phyloP scores from a whole-genome alignment of 768 basidiomycete genomes.

The Leccinum longicurvipes region DNA sequence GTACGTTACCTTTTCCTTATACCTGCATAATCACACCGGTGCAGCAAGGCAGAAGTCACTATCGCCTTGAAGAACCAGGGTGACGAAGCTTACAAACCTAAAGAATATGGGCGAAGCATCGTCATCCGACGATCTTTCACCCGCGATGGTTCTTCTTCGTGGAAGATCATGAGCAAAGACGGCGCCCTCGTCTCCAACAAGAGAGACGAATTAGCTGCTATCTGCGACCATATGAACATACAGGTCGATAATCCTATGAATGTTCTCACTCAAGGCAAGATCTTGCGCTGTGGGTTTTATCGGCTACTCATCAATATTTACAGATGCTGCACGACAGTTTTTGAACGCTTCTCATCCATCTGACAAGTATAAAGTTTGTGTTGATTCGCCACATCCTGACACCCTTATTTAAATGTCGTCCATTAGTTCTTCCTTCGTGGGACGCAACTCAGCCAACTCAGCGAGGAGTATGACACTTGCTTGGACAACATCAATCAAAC shows the following conservation, averaged over 20 bases:
- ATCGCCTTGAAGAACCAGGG: constrained; percentile 88
- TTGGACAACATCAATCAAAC: constrained; percentile 70
- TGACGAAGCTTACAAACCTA: constrained; percentile 80
- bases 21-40: constrained; percentile 35
- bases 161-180: constrained; percentile 78
- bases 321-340: constrained; percentile 58
- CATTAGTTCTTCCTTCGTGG: constrained; percentile 89
- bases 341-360: constrained; percentile 73
- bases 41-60: constrained; percentile 58
- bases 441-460: constrained; percentile 85
- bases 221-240: constrained; percentile 94
- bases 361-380: constrained; percentile 84
- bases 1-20: background rate
- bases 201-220: constrained; percentile 80
- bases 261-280: constrained; percentile 78
- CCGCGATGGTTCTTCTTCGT: constrained; percentile 69
- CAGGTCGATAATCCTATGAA: constrained; percentile 97
- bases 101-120: constrained; percentile 85
- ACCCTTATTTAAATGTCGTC: background rate
- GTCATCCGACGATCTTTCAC: constrained; percentile 78
- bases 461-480: constrained; percentile 80
- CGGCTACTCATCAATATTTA: background rate
- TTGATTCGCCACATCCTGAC: background rate
- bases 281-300: background rate
- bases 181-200: constrained; percentile 68